Conservation (phyloP, 345 rosid genomes). For the Euphorbia lathyris region DNA sequence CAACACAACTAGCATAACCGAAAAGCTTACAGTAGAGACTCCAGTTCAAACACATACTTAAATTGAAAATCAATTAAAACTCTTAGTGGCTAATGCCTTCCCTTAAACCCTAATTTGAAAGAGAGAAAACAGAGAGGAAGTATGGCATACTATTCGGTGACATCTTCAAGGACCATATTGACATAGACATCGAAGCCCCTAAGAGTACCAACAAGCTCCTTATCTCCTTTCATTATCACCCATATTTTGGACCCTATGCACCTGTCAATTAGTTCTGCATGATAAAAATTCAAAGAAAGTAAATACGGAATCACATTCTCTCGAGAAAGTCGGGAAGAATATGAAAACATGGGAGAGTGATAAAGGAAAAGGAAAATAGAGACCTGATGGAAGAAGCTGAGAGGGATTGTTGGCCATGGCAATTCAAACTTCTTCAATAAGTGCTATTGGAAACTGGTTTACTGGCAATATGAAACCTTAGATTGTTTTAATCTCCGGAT, state of each 20-base stretch:
- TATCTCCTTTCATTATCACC: conserved; percentile 94
- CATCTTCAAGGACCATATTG: conserved; percentile 77
- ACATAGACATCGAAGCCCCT: conserved; percentile 81
- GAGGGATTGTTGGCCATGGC: conserved; percentile 70
- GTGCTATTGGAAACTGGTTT: neutral
- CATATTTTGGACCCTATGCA: conserved; percentile 85
- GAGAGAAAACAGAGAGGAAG: neutral
- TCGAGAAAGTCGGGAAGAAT: neutral
- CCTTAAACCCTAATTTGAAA: neutral
- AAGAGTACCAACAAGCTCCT: conserved; percentile 80
- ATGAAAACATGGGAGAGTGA: neutral
- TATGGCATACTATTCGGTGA: conserved; percentile 55
- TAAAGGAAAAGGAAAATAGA: neutral
- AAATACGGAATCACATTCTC: conserved; percentile 10
- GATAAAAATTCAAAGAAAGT: neutral
- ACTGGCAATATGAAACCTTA: no score
- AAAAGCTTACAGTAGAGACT: no score
- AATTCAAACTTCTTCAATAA: no score
- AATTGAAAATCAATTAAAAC: neutral
- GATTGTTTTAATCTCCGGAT: no score
- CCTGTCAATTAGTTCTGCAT: conserved; percentile 73
- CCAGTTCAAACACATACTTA: neutral
- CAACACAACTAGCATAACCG: neutral
- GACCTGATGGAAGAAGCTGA: conserved; percentile 77
- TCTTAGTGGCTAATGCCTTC: neutral